Base-by-base conservation (phyloP, 192 early-diverging fungal species). In the Thamnidium elegans region DNA sequence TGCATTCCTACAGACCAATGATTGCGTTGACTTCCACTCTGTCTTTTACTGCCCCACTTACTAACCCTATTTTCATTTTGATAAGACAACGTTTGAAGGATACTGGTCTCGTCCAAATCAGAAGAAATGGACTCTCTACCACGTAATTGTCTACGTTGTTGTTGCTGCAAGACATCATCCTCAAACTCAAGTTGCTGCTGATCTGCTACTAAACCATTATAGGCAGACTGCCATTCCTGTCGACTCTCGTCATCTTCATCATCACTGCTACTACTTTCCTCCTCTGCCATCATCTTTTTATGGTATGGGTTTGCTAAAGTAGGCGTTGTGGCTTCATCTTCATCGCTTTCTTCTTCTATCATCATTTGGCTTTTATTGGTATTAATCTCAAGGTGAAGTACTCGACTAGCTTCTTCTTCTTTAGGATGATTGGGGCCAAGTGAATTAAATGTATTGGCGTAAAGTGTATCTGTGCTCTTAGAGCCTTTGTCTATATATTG, bases 1-100 rank as follows among this genome's bases (percentile, higher is more conserved):
- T 66, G 54, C 15, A 53, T 55, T 0, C 63, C 63, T 44, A 23
- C 39, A 6, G 63, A 65, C 63, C 63, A 65, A 55, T 65, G 63
- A 3, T 31, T 50, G 9, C 63, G 63, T 30, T 55, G 63, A 34
- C 63, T 65, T 26, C 55, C 55, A 20, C 53, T 66, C n/a, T 15
- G 14, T 19, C 65, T 52, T 9, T 54, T 53, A 13, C 15, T 32
- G 17, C 55, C 54, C 8, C 17, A 5, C 8, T 48, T 19, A 17
- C 13, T 19, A 2, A 1, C 14, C 17, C 17, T 15, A 48, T n/a
- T 4, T 15, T 48, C 14, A 48, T 48, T 19, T 44, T 59, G 36
- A 39, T 19, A 15, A 20, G 58, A 59, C 4, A 59, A 39, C 19
- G 19, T 45, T 23, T 59, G 36, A 7, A 59, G 13, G 23, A 45